Base-by-base conservation (phyloP, 306 rosid genomes). In the Bauhinia variegata region DNA sequence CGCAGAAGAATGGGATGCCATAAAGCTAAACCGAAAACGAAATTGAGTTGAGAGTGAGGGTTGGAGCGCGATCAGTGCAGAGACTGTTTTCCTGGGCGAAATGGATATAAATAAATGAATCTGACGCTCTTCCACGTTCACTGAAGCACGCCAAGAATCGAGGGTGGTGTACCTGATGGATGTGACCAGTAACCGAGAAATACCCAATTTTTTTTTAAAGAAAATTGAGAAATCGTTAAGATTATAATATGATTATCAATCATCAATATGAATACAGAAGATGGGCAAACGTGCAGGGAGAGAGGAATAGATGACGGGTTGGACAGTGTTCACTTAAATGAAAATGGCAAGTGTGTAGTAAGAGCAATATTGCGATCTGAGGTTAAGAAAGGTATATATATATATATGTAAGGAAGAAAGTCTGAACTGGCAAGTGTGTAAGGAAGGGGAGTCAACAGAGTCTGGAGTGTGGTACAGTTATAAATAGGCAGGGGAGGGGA, bases 141-240 rank as follows among this genome's bases (percentile, higher is more conserved):
- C 71, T 71, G 81, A 80, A 65, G 75, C 82, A 76, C 77, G 90
- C 77, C 65, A 76, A 55, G 81, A 65, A 62, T 74, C 72, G 61
- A 65, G 58, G 61, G 77, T 69, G 65, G 77, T 64, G 77, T n/a
- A n/a, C n/a, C n/a, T n/a, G 62, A 65, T 64, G 62, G 77, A 74
- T 70, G 77, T 64, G 77, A n/a, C n/a, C n/a, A n/a, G n/a, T n/a
- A n/a, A n/a, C n/a, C n/a, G n/a, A n/a, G n/a, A n/a, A n/a, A n/a
- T n/a, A n/a, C n/a, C n/a, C n/a, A n/a, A n/a, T n/a, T n/a, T n/a
- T n/a, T n/a, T n/a, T n/a, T n/a, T n/a, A n/a, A 23, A 23, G 2
- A 23, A 23, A 23, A 23, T 23, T 23, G 2, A 23, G 28, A 23
- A 23, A 23, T 23, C 2, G 28, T 23, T 23, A 23, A 23, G 28